These are phyloP conservation scores for Yamadazyma songkhlaensis DNA, from an alignment of 1,139 yeast species.

Conservation along the genomic window DNA sequence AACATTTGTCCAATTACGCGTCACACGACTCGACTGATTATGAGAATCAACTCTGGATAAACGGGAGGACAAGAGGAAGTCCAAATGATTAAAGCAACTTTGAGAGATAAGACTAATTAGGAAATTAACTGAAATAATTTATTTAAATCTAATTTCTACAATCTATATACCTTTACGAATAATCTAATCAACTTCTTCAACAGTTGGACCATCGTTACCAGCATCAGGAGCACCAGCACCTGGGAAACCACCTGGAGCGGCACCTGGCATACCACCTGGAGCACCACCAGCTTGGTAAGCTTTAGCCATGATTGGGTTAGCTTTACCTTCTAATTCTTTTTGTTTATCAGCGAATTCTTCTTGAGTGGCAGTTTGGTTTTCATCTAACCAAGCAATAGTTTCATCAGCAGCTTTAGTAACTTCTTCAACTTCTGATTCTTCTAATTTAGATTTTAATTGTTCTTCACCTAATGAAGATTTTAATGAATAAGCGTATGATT, in stretches of 20 bases:
- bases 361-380: conserved; percentile 80
- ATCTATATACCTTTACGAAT: not conserved
- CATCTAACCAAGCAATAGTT: conserved; percentile 84
- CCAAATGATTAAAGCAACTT: not conserved
- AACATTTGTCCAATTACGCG: not conserved
- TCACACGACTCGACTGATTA: not conserved
- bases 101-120: too few species aligned
- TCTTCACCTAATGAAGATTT: conserved; percentile 81
- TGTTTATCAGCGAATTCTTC: conserved; percentile 87
- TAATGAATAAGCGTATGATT: conserved; percentile 87
- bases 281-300: conserved; percentile 75
- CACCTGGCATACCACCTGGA: conserved; percentile 53
- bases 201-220: conserved; percentile 85
- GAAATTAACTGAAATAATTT: not conserved
- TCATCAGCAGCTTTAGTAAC: conserved; percentile 84
- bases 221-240: conserved; percentile 55
- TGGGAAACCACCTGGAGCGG: conserved; percentile 70
- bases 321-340: conserved; percentile 90
- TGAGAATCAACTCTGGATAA: not conserved
- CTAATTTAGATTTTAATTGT: conserved; percentile 78
- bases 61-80: not conserved
- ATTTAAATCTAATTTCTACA: not conserved
- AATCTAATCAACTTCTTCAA: conserved; percentile 85
- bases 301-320: conserved; percentile 93
- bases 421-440: conserved; percentile 72